Evolutionary conservation across 371 early-diverging fungal species (phyloP).

Genomic region (Mucor circinelloides): DNA sequence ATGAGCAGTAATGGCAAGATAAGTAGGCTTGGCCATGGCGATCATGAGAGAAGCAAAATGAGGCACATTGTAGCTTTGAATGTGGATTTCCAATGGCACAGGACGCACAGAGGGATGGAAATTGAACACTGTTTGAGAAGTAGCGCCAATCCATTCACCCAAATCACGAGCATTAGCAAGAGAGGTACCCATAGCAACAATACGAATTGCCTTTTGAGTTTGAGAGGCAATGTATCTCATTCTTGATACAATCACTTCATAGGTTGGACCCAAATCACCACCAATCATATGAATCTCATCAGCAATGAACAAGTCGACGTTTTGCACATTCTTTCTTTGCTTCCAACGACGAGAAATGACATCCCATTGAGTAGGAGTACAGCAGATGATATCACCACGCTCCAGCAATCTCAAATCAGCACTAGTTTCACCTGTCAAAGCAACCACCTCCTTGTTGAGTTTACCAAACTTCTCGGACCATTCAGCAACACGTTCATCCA

Average conservation of each 20-base stretch:
- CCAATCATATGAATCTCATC: slow-evolving; percentile 98
- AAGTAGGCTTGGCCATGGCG: slow-evolving; percentile 91
- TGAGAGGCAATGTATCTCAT: slow-evolving; percentile 92
- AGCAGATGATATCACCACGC: slow-evolving; percentile 87
- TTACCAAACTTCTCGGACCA: slow-evolving; percentile 79
- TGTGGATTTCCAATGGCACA: slow-evolving; percentile 91
- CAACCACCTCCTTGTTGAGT: slow-evolving; percentile 79
- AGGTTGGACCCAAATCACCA: slow-evolving; percentile 82
- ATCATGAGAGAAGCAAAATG: slow-evolving; percentile 95
- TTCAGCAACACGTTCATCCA: slow-evolving; percentile 74
- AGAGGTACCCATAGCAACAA: slow-evolving; percentile 88
- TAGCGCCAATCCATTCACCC: slow-evolving; percentile 95
- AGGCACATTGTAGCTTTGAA: slow-evolving; percentile 87
- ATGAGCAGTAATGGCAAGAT: slow-evolving; percentile 73
- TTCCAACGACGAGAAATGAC: slow-evolving; percentile 94
- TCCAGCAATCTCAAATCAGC: slow-evolving; percentile 88
- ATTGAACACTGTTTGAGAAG: slow-evolving; percentile 79
- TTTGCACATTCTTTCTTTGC: slow-evolving; percentile 90
- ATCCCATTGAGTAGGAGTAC: slow-evolving; percentile 99
- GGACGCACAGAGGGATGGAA: slow-evolving; percentile 94
- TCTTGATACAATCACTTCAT: slow-evolving; percentile 91
- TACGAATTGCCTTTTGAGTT: slow-evolving; percentile 80
- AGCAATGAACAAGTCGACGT: slow-evolving; percentile 87
- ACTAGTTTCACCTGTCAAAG: slow-evolving; percentile 95
- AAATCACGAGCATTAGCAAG: slow-evolving; percentile 95